phyloP scores from a whole-genome alignment of 768 basidiomycete species.

The Phanerochaete sordida region DNA sequence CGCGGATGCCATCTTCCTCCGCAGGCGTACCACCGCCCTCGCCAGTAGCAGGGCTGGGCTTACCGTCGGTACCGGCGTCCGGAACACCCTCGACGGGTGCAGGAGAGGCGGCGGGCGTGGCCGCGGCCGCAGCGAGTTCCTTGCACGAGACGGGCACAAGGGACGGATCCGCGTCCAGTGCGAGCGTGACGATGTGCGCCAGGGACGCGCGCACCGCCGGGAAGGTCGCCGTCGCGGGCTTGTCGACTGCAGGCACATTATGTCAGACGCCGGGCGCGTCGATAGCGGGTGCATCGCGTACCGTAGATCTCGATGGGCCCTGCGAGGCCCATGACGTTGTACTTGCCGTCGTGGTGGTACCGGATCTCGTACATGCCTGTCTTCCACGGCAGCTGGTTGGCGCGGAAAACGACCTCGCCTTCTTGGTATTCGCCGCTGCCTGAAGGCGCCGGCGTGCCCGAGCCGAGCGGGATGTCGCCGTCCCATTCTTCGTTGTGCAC shows the following conservation, averaged over 20 bases:
- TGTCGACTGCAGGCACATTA: conserved; percentile 50
- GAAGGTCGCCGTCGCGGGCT: conserved; percentile 62
- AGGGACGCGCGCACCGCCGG: conserved; percentile 61
- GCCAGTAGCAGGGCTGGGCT: too few species aligned
- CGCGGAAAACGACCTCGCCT: conserved; percentile 73
- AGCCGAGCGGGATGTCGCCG: conserved; percentile 68
- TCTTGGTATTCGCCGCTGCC: conserved; percentile 39
- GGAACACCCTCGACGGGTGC: too few species aligned
- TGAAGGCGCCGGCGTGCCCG: conserved; percentile 28
- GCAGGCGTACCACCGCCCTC: conserved; percentile 13
- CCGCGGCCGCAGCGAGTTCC: conserved; percentile 8
- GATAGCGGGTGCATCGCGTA: conserved; percentile 33
- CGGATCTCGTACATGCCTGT: conserved; percentile 87
- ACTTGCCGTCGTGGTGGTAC: conserved; percentile 96
- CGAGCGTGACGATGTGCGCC: conserved; percentile 76
- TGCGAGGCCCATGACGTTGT: conserved; percentile 88
- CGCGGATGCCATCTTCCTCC: conserved; percentile 40
- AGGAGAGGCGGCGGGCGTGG: background rate
- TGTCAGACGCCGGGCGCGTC: background rate
- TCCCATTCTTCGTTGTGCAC: conserved; percentile 93
- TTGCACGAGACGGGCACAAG: conserved; percentile 73
- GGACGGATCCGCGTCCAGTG: conserved; percentile 82
- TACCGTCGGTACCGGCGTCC: background rate
- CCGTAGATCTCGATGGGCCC: conserved; percentile 89
- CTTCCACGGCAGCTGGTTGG: conserved; percentile 81